These are phyloP conservation scores for Plasmodium sp. DNA, from an alignment of 169 alveolate genomes.

Conservation along the genomic window DNA sequence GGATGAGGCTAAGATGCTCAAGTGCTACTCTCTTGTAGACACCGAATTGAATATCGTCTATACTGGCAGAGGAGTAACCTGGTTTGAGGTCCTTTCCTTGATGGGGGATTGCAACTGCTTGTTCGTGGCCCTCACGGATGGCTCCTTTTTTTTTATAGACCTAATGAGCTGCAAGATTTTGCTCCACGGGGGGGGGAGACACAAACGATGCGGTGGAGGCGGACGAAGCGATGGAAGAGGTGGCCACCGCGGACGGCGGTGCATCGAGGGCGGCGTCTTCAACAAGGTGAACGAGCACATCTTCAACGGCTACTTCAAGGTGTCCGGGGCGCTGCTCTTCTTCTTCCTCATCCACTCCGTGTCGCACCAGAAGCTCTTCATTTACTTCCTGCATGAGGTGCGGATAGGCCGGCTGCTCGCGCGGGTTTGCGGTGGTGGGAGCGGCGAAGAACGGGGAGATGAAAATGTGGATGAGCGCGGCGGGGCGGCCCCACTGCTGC, in stretches of 20 bases:
- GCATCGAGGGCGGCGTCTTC: slow-evolving; percentile 17
- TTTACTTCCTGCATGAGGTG: slow-evolving; percentile 19
- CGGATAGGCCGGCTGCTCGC: not conserved
- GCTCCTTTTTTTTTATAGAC: slow-evolving; percentile 34
- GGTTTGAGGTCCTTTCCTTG: not conserved
- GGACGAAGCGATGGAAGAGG: not conserved
- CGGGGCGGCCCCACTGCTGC: not conserved
- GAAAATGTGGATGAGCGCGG: too few relatives aligned
- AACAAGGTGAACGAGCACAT: slow-evolving; percentile 34
- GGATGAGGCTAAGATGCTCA: slow-evolving; percentile 22
- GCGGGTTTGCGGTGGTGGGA: not conserved
- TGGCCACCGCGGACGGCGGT: not conserved
- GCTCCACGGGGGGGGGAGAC: not conserved
- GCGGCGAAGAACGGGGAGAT: too few relatives aligned
- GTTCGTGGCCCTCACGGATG: slow-evolving; percentile 25
- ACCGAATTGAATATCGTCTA: slow-evolving; percentile 1
- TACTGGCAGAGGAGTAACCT: not conserved
- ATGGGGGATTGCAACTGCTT: slow-evolving; percentile 8
- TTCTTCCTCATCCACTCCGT: slow-evolving; percentile 30
- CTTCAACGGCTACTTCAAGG: slow-evolving; percentile 27
- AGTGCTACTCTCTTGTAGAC: not conserved
- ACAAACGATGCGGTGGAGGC: not conserved
- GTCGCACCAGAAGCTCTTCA: slow-evolving; percentile 38
- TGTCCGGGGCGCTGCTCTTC: not conserved
- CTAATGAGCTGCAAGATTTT: slow-evolving; percentile 6